These are phyloP conservation scores for Pyrenochaeta sp. DNA, from an alignment of 2,329 filamentous ascomycete species.

Conservation along the genomic window DNA sequence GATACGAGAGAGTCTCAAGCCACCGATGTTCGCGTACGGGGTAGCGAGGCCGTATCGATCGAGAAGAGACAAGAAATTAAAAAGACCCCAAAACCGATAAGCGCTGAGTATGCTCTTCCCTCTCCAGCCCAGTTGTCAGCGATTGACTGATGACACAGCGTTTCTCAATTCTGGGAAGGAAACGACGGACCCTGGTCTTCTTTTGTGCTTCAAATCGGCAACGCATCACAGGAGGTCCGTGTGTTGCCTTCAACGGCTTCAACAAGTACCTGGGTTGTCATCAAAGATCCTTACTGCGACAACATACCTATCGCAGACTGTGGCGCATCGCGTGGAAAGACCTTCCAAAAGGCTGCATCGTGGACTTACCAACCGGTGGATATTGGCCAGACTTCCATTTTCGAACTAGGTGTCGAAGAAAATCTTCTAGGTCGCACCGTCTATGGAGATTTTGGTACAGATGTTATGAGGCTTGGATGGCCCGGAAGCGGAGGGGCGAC, in stretches of 20 bases:
- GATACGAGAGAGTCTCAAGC: no score
- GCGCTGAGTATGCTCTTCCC: constrained; percentile 15
- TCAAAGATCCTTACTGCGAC: constrained; percentile 36
- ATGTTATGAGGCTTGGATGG: constrained; percentile 39
- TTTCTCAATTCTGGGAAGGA: constrained; percentile 33
- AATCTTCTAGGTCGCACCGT: constrained; percentile 25
- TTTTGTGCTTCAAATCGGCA: constrained; percentile 35
- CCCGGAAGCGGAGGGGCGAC: constrained; percentile 17
- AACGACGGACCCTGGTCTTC: constrained; percentile 40
- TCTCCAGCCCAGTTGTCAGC: background rate
- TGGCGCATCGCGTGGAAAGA: constrained; percentile 34
- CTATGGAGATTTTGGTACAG: constrained; percentile 44
- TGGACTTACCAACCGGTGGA: constrained; percentile 30
- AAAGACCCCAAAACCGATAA: constrained; percentile 14
- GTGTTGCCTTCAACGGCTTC: constrained; percentile 39
- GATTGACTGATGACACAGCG: constrained; percentile 6
- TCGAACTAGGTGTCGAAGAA: constrained; percentile 11
- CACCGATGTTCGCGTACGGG: background rate
- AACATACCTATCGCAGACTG: constrained; percentile 34
- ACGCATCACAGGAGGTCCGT: constrained; percentile 26
- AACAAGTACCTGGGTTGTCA: constrained; percentile 42
- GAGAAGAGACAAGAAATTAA: background rate
- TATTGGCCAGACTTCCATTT: background rate
- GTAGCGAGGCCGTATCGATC: background rate
- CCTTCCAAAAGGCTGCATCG: constrained; percentile 39